Percentiles rank a stretch among this genome's conserved stretches.
Evolutionary conservation across 2,329 filamentous ascomycete genomes (phyloP).

Genomic region (Beauveria scarabaeidicola): DNA sequence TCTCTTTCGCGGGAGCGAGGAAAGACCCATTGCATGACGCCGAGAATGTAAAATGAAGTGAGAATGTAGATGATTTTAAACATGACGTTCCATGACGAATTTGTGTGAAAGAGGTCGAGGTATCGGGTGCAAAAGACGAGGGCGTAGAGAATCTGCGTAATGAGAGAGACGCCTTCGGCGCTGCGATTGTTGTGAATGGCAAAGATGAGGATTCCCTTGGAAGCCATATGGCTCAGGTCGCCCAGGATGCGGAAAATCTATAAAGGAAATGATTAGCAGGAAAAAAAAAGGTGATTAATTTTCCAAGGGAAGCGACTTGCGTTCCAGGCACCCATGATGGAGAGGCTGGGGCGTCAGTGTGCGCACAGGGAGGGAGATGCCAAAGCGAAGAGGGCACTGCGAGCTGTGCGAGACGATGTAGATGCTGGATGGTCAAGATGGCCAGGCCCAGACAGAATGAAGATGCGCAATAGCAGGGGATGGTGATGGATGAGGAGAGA

Average conservation of each 20-base stretch:
- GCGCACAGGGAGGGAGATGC: background rate
- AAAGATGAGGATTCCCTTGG: slow-evolving; percentile 85
- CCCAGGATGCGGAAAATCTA: slow-evolving; percentile 67
- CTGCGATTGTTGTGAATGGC: slow-evolving; percentile 83
- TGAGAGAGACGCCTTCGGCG: slow-evolving; percentile 84
- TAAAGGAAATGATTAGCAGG: background rate
- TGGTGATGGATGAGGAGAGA: background rate
- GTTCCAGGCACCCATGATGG: slow-evolving; percentile 33
- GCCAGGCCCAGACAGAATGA: background rate
- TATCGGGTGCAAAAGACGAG: slow-evolving; percentile 82
- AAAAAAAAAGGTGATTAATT: background rate
- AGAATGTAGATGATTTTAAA: slow-evolving; percentile 87
- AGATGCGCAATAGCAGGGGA: background rate
- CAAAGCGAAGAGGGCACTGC: slow-evolving; percentile 1
- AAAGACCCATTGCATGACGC: slow-evolving; percentile 77
- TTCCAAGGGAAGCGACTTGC: slow-evolving; percentile 19
- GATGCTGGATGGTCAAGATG: background rate
- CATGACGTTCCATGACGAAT: slow-evolving; percentile 58
- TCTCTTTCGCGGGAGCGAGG: slow-evolving; percentile 84
- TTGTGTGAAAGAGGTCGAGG: slow-evolving; percentile 64
- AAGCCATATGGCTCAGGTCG: slow-evolving; percentile 75
- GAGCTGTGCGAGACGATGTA: background rate
- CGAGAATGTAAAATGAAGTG: slow-evolving; percentile 78
- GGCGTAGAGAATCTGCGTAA: slow-evolving; percentile 83
- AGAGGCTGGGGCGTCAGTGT: slow-evolving; percentile 1